A percentile compares a stretch with the other conserved stretches of the same genome.
Conservation (phyloP, 2,329 filamentous ascomycete genomes). For the Aspergillus fructus region DNA sequence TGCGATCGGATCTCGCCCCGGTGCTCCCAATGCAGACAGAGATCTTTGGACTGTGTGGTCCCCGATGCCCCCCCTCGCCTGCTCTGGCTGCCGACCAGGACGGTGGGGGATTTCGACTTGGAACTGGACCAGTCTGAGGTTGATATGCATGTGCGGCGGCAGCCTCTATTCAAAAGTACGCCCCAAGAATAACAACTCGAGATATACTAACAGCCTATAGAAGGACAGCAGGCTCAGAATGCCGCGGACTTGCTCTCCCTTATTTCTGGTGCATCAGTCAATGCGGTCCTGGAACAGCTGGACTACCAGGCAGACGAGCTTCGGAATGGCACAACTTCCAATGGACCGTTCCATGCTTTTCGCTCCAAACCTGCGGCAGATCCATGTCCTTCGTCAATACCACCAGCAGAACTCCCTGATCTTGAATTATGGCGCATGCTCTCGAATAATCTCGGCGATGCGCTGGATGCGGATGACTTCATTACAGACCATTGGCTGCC, state of each 20-base stretch:
- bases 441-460: background rate
- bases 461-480: background rate
- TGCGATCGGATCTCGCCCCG: constrained; percentile 5
- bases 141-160: constrained; percentile 5
- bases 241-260: background rate
- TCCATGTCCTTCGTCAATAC: background rate
- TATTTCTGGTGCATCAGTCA: background rate
- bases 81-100: constrained; percentile 5
- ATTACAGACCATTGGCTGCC: background rate
- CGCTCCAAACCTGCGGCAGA: background rate
- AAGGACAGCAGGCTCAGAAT: background rate
- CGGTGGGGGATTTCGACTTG: background rate
- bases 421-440: background rate
- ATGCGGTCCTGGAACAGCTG: background rate
- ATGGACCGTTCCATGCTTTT: constrained; percentile 1
- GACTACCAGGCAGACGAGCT: background rate
- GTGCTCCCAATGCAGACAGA: constrained; percentile 3
- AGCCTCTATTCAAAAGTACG: background rate
- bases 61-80: background rate
- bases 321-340: background rate
- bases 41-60: background rate
- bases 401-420: background rate
- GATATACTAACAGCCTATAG: background rate
- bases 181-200: background rate
- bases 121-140: background rate